Evolutionary conservation across 2,329 filamentous ascomycete genomes (phyloP).

Genomic region (Hypoxylon sp.): DNA sequence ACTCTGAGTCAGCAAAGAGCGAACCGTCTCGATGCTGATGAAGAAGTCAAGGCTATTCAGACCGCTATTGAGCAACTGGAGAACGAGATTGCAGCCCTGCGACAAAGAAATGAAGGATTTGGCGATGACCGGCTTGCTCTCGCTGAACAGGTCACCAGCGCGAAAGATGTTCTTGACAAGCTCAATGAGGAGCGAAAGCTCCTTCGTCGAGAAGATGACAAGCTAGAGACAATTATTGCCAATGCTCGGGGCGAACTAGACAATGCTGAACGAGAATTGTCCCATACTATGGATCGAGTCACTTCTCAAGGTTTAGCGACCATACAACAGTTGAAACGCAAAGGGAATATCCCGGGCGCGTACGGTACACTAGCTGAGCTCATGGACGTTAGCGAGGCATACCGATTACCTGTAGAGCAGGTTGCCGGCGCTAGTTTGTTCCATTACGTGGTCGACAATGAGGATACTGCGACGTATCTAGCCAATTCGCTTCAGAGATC

Average conservation of each 20-base stretch:
- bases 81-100: constrained; percentile 76
- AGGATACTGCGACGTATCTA: constrained; percentile 85
- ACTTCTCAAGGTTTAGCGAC: constrained; percentile 90
- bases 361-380: constrained; percentile 95
- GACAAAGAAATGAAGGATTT: constrained; percentile 82
- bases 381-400: constrained; percentile 86
- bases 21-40: constrained; percentile 84
- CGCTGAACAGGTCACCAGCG: constrained; percentile 78
- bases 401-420: constrained; percentile 90
- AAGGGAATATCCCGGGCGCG: constrained; percentile 84
- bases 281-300: constrained; percentile 88
- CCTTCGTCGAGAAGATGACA: constrained; percentile 90
- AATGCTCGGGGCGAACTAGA: constrained; percentile 83
- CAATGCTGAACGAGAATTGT: constrained; percentile 80
- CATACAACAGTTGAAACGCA: constrained; percentile 83
- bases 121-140: constrained; percentile 79
- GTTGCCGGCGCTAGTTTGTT: constrained; percentile 94
- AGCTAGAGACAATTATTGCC: constrained; percentile 80
- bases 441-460: constrained; percentile 94
- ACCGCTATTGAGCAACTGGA: constrained; percentile 79
- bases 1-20: constrained; percentile 85
- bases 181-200: constrained; percentile 89
- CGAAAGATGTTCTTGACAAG: constrained; percentile 82
- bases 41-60: constrained; percentile 82
- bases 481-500: constrained; percentile 84